phyloP scores from a whole-genome alignment of 257 asterid genomes.

The Agastache rugosa region DNA sequence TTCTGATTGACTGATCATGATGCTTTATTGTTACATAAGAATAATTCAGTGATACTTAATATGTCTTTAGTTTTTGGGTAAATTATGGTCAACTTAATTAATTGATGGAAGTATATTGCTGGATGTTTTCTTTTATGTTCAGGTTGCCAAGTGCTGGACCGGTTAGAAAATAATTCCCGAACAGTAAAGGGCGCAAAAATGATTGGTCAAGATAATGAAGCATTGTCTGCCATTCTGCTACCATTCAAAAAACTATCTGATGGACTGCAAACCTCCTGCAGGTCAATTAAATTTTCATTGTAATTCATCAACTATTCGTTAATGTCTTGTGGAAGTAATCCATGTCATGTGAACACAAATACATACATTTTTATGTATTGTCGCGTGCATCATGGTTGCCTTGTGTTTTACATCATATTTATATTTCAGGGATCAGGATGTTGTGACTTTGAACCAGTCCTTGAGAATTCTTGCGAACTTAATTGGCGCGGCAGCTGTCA shows the following conservation, averaged over 20 bases:
- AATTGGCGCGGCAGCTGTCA: conserved; percentile 77
- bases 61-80: conserved; percentile 9
- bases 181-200: conserved; percentile 83
- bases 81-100: conserved; percentile 1
- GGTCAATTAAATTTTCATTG: conserved; percentile 48
- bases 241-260: conserved; percentile 68
- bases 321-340: conserved; percentile 21
- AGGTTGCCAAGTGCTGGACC: conserved; percentile 88
- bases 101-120: conserved; percentile 6
- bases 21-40: conserved; percentile 7
- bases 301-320: background rate
- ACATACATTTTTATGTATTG: too few relatives aligned
- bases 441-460: conserved; percentile 69
- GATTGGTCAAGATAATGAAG: conserved; percentile 89
- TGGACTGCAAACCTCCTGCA: conserved; percentile 57
- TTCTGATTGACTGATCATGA: conserved; percentile 3
- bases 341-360: background rate
- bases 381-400: conserved; percentile 16
- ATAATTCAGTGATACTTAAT: background rate
- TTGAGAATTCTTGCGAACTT: conserved; percentile 84
- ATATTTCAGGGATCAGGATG: conserved; percentile 71
- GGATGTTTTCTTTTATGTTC: conserved; percentile 35
- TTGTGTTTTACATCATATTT: conserved; percentile 17
- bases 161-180: conserved; percentile 85
- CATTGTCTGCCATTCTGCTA: conserved; percentile 73